Base-by-base conservation (phyloP, 2,329 filamentous ascomycete genomes). In the Aspergillus ochraceus region DNA sequence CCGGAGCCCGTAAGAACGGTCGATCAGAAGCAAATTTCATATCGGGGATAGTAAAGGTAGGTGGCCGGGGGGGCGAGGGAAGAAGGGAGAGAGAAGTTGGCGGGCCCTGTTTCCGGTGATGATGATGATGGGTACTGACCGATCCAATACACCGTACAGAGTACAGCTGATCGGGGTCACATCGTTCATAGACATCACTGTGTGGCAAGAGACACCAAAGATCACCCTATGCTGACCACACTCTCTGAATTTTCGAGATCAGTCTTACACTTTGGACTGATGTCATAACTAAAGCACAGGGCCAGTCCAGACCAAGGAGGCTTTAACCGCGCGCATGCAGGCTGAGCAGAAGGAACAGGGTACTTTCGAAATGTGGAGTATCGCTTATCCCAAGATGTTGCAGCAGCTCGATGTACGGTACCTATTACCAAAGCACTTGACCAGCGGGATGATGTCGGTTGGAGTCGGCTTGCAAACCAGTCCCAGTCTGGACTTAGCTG, bases 401-500 rank as follows among this genome's bases (percentile, higher is more conserved):
- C 26, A 29, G 26, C 26, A 29, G 2, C 26, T 29, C 52, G 6
- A 26, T 22, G 20, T 49, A 19, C 51, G 29, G 30, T 45, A 50
- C 32, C 47, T 32, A 29, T 17, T n/a, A 32, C 49, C 49, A 52
- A 47, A 17, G 47, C 36, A 54, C 32, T 17, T 55, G 32, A 53
- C 55, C 42, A 24, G 36, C 32, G 49, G 32, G 42, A 39, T 20
- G 46, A 60, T 24, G 30, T 58, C 55, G 55, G 47, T 47, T 58
- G 47, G 45, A 58, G 45, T 36, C 52, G 52, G 52, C 59, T 39
- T 58, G 55, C 45, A 47, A 54, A 30, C 29, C 45, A 39, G 49
- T 52, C 47, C 52, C 19, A 58, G 26, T 49, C 52, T 42, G 55
- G 49, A n/a, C 42, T 58, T 45, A 58, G 39, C 22, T 47, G 32